Percentiles rank a stretch among this genome's conserved stretches.
Conservation (phyloP, 306 rosid genomes). For the Myrica gale region DNA sequence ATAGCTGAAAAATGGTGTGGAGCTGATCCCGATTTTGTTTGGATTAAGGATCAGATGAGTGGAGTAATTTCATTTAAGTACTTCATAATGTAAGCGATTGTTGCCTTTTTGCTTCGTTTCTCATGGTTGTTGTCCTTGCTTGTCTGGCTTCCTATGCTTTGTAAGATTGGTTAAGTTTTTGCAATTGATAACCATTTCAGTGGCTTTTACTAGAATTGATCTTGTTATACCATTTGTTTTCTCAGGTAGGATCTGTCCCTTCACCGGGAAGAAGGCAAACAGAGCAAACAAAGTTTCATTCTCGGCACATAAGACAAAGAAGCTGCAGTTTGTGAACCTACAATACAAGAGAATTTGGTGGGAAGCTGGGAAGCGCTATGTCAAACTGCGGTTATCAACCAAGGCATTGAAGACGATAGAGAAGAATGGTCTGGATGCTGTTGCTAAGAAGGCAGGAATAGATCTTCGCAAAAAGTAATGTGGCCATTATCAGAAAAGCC, state of each 20-base stretch:
- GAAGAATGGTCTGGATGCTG: constrained; percentile 93
- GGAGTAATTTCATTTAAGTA: not conserved
- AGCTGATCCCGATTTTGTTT: not conserved
- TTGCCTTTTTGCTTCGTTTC: not conserved
- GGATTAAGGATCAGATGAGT: not conserved
- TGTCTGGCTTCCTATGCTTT: not conserved
- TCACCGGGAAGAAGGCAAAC: constrained; percentile 90
- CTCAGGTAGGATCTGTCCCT: constrained; percentile 80
- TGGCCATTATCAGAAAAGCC: constrained; percentile 3
- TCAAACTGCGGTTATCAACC: constrained; percentile 84
- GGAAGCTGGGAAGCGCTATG: constrained; percentile 95
- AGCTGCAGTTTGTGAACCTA: constrained; percentile 85
- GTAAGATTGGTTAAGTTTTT: not conserved
- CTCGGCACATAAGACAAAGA: constrained; percentile 87
- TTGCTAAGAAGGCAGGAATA: constrained; percentile 93
- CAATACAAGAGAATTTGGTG: constrained; percentile 95
- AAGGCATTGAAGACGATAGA: constrained; percentile 93
- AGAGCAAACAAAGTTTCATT: constrained; percentile 81
- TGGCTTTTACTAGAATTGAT: constrained; percentile 1
- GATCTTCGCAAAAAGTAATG: constrained; percentile 73
- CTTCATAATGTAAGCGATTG: not conserved
- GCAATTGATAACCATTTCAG: not conserved
- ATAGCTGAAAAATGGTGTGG: not conserved
- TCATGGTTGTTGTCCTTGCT: not conserved
- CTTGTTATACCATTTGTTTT: constrained; percentile 9